Conservation (phyloP, 345 rosid species). For the Eucalyptus sp. region DNA sequence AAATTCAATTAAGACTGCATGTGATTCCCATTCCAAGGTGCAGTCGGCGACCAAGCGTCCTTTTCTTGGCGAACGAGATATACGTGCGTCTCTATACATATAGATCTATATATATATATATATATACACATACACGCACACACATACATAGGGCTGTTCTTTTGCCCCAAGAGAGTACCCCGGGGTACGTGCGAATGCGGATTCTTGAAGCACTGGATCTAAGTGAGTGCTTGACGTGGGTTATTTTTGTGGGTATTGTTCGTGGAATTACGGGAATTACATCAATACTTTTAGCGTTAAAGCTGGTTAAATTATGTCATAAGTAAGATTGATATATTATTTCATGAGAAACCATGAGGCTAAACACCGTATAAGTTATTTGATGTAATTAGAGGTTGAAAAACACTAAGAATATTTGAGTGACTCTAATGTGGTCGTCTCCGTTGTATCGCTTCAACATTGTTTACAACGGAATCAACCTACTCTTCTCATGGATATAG, state of each 20-base stretch:
- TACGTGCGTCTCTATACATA: too few species aligned
- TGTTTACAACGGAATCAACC: too few species aligned
- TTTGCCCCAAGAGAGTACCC: too few species aligned
- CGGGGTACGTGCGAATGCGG: too few species aligned
- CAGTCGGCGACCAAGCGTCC: not conserved
- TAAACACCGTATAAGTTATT: accelerated
- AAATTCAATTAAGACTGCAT: not conserved
- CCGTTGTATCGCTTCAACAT: accelerated
- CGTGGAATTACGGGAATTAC: not conserved
- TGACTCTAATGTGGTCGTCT: accelerated
- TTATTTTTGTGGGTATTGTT: not conserved
- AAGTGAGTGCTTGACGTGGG: not conserved
- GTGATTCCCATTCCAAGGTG: not conserved
- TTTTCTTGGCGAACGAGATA: not conserved
- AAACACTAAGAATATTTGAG: too few species aligned
- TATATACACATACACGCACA: too few species aligned
- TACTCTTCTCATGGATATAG: accelerated
- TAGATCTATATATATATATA: too few species aligned
- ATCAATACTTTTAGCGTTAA: too few species aligned
- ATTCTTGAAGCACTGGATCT: not conserved
- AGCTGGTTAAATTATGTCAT: not conserved
- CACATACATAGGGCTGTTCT: too few species aligned
- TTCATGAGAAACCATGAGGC: accelerated
- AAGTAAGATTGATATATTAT: not conserved
- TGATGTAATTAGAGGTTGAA: too few species aligned